Evolutionary conservation across 2,329 filamentous ascomycete species (phyloP), one percentile per base, ranked within the genome.

Genomic region (Pyricularia pennisetigena): DNA sequence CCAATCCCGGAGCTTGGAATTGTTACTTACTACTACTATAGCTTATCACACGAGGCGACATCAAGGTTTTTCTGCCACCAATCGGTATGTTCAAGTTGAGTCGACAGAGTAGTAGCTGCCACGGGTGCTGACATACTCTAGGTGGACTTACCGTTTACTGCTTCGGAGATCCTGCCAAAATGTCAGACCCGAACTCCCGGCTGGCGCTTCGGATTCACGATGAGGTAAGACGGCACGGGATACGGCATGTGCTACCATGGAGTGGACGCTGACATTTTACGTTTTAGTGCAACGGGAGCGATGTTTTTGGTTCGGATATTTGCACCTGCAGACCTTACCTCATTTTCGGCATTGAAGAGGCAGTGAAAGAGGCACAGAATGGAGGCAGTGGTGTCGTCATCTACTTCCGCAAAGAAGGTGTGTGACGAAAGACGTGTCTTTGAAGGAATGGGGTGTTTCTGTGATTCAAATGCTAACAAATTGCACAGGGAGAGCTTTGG

Each of bases 271-370:
- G 62, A 64, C 26, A 14, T 30, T 30, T 30, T 64, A 10, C 12
- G 24, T 28, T 28, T 12, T 69, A 86, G 82, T 98, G 95, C 80
- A 98, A 98, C 76, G 95, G 95, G 69, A 96, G 92, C 77, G 95
- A 99, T 79, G 95, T 98, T 62, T 99, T 98, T 77, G 93, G 94
- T 70, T 97, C 93, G 24, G 95, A 99, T 77, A 99, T 98, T 75
- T 98, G 95, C 81, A 98, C 95, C 12, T 98, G 94, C 79, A 87
- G 92, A 68, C 95, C 95, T 20, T 98, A 98, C 77, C 87, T 98
- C 69, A 96, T 97, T 75, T 98, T 96, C 76, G 95, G 95, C 70
- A 96, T 99, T 70, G 93, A 97, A 75, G 95, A 99, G 79, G 95
- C 95, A 14, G 94, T 99, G 73, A 97, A 96, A 75, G 93, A 98